Conservation (phyloP, 1,284 basidiomycete genomes). For the Ceratobasidium sp. region DNA sequence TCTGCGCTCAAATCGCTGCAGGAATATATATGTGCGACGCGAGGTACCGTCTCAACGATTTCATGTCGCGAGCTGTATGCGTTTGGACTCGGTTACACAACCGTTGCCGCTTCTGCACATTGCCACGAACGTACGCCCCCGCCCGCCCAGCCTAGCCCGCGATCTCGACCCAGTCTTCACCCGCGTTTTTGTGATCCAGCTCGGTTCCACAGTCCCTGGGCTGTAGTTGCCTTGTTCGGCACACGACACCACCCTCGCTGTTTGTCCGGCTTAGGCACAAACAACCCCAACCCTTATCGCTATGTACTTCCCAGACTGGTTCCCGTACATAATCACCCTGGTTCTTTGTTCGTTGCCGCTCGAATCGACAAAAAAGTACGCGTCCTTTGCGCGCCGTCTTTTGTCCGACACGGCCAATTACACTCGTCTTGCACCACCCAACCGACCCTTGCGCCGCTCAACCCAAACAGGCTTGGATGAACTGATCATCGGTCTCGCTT, state of each 20-base stretch:
- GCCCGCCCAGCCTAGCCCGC: background rate
- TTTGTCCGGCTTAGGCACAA: background rate
- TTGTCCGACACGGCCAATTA: background rate
- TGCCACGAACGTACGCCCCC: background rate
- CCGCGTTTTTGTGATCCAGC: background rate
- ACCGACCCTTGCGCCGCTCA: no score
- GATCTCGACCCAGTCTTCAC: conserved; percentile 10
- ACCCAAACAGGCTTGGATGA: background rate
- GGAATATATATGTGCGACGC: background rate
- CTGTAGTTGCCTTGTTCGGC: background rate
- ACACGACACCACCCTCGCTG: conserved; percentile 9
- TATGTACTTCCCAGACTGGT: background rate
- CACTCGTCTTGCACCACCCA: no score
- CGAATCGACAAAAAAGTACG: conserved; percentile 2
- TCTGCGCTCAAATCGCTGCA: background rate
- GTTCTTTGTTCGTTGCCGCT: conserved; percentile 10
- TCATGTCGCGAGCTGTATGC: background rate
- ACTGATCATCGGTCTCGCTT: conserved; percentile 2
- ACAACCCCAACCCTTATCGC: conserved; percentile 3
- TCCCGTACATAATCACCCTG: background rate
- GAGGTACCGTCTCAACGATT: background rate
- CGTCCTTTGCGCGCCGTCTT: background rate
- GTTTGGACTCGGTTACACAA: background rate
- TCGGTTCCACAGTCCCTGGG: conserved; percentile 10
- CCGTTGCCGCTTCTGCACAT: conserved; percentile 10